phyloP scores from a whole-genome alignment of 805 yeast genomes.

The Brettanomyces nanus region DNA sequence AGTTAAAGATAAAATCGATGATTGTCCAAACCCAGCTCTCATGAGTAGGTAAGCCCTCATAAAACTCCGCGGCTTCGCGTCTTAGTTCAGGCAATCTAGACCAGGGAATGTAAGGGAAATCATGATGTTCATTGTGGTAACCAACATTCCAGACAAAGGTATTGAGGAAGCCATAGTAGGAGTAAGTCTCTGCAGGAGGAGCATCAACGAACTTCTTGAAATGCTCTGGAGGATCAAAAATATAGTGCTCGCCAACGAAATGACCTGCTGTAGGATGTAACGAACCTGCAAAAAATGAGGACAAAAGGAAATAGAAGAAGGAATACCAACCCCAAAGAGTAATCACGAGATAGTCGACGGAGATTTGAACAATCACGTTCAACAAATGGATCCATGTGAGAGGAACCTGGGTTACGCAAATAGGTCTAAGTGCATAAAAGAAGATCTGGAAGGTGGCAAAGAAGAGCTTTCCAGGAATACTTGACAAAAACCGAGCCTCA shows the following conservation, averaged over 20 bases:
- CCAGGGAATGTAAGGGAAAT: conserved; percentile 93
- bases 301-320: conserved; percentile 56
- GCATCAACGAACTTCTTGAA: conserved; percentile 23
- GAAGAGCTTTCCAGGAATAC: conserved; percentile 78
- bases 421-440: conserved; percentile 85
- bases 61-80: conserved; percentile 68
- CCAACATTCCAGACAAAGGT: conserved; percentile 87
- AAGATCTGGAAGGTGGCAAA: conserved; percentile 85
- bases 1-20: conserved; percentile 60
- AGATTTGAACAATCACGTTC: conserved; percentile 54
- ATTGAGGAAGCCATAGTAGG: conserved; percentile 79
- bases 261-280: conserved; percentile 94
- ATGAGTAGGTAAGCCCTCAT: conserved; percentile 70
- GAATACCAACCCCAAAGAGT: conserved; percentile 56
- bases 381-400: conserved; percentile 69
- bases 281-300: conserved; percentile 84
- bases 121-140: conserved; percentile 91
- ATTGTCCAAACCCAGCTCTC: conserved; percentile 74
- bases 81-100: conserved; percentile 59
- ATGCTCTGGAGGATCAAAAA: conserved; percentile 46
- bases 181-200: conserved; percentile 76
- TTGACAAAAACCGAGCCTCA: conserved; percentile 69
- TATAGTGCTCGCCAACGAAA: conserved; percentile 90
- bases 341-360: conserved; percentile 52
- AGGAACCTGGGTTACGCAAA: conserved; percentile 69